These are phyloP conservation scores for Suhomyces canberraensis DNA, from an alignment of 805 yeast species.

Conservation along the genomic window DNA sequence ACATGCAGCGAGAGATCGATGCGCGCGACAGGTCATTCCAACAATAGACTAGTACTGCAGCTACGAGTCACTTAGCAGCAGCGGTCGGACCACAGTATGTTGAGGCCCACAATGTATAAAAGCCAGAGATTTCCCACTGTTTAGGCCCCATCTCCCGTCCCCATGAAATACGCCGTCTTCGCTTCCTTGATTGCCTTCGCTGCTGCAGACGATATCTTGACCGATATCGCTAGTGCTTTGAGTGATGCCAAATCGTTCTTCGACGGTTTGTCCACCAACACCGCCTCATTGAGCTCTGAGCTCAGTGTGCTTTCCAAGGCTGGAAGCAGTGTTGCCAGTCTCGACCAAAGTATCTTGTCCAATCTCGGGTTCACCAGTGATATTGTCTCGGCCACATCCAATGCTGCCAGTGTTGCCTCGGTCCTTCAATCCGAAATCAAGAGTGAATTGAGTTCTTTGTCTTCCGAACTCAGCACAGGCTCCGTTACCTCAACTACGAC, in stretches of 20 bases:
- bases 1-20: too few relatives aligned
- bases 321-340: not conserved
- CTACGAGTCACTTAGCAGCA: too few relatives aligned
- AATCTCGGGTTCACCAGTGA: not conserved
- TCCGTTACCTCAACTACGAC: not conserved
- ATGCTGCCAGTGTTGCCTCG: not conserved
- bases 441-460: conserved; percentile 3
- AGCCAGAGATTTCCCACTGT: too few relatives aligned
- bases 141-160: too few relatives aligned
- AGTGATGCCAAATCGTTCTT: not conserved
- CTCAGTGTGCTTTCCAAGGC: not conserved
- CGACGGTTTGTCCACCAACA: not conserved
- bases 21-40: too few relatives aligned
- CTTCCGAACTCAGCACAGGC: not conserved
- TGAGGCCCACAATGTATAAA: too few relatives aligned
- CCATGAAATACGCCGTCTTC: not conserved
- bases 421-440: conserved; percentile 2
- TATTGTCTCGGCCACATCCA: not conserved
- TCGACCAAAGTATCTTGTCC: not conserved
- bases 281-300: not conserved
- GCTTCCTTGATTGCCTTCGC: not conserved
- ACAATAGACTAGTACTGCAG: too few relatives aligned
- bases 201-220: not conserved
- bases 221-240: not conserved
- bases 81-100: too few relatives aligned